Evolutionary conservation across 371 early-diverging fungal genomes (phyloP), one percentile per base, ranked within the genome.

Genomic region (Parasitella parasitica): DNA sequence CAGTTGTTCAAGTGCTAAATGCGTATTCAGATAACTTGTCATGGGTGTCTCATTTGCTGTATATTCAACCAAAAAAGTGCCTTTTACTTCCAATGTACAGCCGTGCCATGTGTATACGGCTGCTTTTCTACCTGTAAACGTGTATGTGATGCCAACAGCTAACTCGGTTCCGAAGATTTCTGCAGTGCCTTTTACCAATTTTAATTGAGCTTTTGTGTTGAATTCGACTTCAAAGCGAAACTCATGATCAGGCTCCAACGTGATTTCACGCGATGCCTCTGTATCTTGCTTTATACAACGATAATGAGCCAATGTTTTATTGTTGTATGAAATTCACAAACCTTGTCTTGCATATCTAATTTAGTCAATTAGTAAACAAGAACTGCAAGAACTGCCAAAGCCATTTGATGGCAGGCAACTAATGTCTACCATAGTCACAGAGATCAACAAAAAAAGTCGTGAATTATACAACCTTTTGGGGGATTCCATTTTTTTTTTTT

Each of bases 51-150:
- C 98, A 30, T 85, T 90, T 0, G 95, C 94, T 3, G 90, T 85
- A 59, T 97, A 97, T 56, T 91, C 94, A 4, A 92, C 92, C 20
- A 83, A 73, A 62, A 86, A 89, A 27, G 71, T 67, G 41, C 96
- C 96, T 18, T 72, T 66, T 22, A 91, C 65, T 82, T 81, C 79
- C 4, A 97, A 65, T 24, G 76, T 81, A 77, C 96, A 96, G 15
- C 97, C 98, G 59, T 93, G 89, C 94, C 94, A 98, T 3, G 94
- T 93, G 72, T 92, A 97, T 0, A 97, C 83, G n/a, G 96, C 97
- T 15, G 91, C 78, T 75, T 97, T 96, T 52, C 85, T 74, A 22
- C 94, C 94, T 38, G 81, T 78, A 68, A 98, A 93, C 7, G 79
- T 66, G 73, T 96, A 95, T 27, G 71, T 78, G 24, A 84, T 77